Conservation (phyloP, 2,329 filamentous ascomycete genomes). For the Ophiostoma australiae region DNA sequence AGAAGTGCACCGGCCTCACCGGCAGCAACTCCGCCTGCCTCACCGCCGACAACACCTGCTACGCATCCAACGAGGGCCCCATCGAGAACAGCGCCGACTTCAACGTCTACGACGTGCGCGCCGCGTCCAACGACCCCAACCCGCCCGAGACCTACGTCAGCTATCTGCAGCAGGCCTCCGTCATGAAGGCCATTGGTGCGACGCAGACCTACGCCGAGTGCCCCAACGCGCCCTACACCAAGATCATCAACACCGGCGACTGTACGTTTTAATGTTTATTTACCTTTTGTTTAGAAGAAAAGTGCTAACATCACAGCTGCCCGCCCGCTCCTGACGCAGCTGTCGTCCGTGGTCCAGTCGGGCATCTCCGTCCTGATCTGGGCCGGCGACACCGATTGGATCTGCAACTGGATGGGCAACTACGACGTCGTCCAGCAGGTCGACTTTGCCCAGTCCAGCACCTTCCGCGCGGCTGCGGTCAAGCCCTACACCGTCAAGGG, state of each 20-base stretch:
- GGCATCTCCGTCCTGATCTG: neutral
- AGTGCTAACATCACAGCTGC: neutral
- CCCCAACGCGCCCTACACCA: neutral
- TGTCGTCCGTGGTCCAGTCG: neutral
- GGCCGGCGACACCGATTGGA: neutral
- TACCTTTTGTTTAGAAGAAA: too few relatives aligned
- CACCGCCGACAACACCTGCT: neutral
- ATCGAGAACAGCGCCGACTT: neutral
- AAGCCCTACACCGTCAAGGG: neutral
- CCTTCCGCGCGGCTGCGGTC: neutral
- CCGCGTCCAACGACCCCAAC: neutral
- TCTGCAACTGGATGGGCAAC: conserved; percentile 1
- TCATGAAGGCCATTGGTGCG: neutral
- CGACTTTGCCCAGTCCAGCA: neutral
- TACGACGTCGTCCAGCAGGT: neutral
- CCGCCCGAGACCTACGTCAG: neutral
- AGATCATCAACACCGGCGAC: neutral
- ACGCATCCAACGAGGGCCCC: neutral
- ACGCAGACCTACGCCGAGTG: neutral
- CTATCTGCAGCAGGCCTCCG: neutral
- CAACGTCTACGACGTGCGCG: neutral
- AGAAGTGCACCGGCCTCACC: neutral
- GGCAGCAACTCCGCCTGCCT: neutral
- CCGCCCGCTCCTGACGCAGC: neutral
- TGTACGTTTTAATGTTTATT: neutral